Evolutionary conservation across 2,329 filamentous ascomycete species (phyloP).

Genomic region (Pseudomassariella vexata): DNA sequence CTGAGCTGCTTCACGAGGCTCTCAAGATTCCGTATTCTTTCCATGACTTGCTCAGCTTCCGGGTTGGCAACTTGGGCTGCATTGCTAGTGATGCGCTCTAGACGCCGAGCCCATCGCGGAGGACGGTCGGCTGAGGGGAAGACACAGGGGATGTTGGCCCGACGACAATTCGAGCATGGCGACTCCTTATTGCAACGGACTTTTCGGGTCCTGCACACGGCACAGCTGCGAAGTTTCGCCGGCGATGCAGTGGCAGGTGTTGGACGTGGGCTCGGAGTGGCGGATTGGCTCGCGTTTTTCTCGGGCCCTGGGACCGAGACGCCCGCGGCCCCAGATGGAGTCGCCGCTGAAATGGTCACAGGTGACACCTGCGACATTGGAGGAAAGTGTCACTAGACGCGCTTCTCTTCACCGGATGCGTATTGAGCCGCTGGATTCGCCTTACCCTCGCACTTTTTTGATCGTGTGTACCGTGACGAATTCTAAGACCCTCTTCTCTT

Average conservation of each 20-base stretch:
- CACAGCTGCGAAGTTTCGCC: conserved; percentile 42
- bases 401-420: no score
- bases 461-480: no score
- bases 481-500: no score
- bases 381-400: no score
- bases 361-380: neutral
- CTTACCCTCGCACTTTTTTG: no score
- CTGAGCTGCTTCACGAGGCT: conserved; percentile 44
- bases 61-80: conserved; percentile 29
- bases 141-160: conserved; percentile 46
- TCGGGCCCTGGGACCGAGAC: conserved; percentile 11
- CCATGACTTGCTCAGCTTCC: conserved; percentile 34
- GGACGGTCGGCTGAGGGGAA: conserved; percentile 42
- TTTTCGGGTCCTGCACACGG: conserved; percentile 47
- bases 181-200: conserved; percentile 52
- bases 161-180: conserved; percentile 52
- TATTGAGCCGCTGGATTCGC: no score
- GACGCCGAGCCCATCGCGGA: conserved; percentile 48
- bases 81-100: conserved; percentile 31
- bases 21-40: conserved; percentile 44
- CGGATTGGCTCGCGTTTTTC: conserved; percentile 16
- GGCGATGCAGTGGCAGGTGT: conserved; percentile 16
- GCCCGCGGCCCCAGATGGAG: no score
- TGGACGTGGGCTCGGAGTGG: no score
- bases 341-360: no score